These are phyloP conservation scores for Lachancea kluyveri DNA, from an alignment of 805 yeast species.

Conservation along the genomic window DNA sequence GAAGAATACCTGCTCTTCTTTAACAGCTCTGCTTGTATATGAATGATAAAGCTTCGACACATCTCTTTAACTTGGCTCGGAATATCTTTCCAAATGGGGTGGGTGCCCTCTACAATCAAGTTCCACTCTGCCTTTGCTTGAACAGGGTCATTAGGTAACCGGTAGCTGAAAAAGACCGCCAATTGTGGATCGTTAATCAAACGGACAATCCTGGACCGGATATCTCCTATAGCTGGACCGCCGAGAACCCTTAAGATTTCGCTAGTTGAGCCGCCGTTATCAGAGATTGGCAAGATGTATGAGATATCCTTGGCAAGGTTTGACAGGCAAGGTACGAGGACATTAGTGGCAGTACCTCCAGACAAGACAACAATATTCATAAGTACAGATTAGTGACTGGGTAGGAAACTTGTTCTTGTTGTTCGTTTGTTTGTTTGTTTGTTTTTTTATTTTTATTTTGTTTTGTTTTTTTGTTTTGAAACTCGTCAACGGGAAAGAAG, in stretches of 20 bases:
- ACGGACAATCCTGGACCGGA: constrained; percentile 73
- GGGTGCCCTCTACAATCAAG: constrained; percentile 71
- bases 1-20: constrained; percentile 46
- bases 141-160: constrained; percentile 27
- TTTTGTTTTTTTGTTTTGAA: no score
- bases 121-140: constrained; percentile 71
- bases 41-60: constrained; percentile 68
- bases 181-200: constrained; percentile 53
- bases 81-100: constrained; percentile 57
- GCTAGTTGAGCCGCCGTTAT: constrained; percentile 93
- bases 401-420: no score
- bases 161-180: constrained; percentile 26
- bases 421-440: neutral
- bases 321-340: constrained; percentile 54
- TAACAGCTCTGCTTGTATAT: constrained; percentile 69
- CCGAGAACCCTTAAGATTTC: constrained; percentile 82
- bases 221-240: constrained; percentile 94
- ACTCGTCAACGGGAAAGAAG: no score
- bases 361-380: constrained; percentile 43
- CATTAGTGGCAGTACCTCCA: constrained; percentile 87
- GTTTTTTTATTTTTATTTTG: no score
- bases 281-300: constrained; percentile 78
- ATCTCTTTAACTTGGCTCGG: constrained; percentile 62
- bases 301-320: constrained; percentile 40
- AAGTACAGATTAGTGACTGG: no score